Evolutionary conservation across 495 filamentous ascomycete species (phyloP).

Genomic region (Xylaria acuta): DNA sequence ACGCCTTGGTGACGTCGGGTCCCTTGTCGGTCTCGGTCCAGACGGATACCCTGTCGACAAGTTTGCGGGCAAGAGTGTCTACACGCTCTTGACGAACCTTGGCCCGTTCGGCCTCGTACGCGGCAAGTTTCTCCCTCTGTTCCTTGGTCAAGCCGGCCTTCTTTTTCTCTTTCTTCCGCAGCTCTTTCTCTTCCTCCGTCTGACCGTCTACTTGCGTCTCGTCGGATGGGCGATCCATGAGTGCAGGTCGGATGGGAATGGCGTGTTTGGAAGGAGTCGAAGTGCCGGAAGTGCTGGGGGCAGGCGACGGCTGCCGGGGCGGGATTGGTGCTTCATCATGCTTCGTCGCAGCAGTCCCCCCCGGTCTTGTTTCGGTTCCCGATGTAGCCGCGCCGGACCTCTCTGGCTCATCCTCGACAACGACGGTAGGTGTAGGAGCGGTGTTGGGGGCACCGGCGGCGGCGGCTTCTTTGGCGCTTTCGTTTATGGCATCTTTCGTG

Average conservation of each 20-base stretch:
- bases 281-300: constrained; percentile 63
- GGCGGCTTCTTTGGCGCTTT: constrained; percentile 51
- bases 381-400: constrained; percentile 21
- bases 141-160: constrained; percentile 84
- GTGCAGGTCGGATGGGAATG: constrained; percentile 77
- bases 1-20: constrained; percentile 80
- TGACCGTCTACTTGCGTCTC: constrained; percentile 75
- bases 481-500: constrained; percentile 53
- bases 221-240: constrained; percentile 89
- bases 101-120: constrained; percentile 85
- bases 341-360: constrained; percentile 29
- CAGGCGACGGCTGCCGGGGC: constrained; percentile 42
- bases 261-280: constrained; percentile 47
- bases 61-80: constrained; percentile 78
- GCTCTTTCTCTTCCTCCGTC: constrained; percentile 73
- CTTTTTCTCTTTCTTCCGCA: constrained; percentile 80
- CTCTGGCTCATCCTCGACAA: constrained; percentile 52
- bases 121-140: constrained; percentile 86
- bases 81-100: constrained; percentile 90
- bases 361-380: constrained; percentile 16
- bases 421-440: constrained; percentile 43
- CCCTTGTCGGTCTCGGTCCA: constrained; percentile 98
- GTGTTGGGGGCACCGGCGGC: constrained; percentile 32
- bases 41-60: constrained; percentile 88
- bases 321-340: constrained; percentile 36